These are phyloP conservation scores for Chrysoporthe austroafricana DNA, from an alignment of 2,329 filamentous ascomycete species.

Conservation along the genomic window DNA sequence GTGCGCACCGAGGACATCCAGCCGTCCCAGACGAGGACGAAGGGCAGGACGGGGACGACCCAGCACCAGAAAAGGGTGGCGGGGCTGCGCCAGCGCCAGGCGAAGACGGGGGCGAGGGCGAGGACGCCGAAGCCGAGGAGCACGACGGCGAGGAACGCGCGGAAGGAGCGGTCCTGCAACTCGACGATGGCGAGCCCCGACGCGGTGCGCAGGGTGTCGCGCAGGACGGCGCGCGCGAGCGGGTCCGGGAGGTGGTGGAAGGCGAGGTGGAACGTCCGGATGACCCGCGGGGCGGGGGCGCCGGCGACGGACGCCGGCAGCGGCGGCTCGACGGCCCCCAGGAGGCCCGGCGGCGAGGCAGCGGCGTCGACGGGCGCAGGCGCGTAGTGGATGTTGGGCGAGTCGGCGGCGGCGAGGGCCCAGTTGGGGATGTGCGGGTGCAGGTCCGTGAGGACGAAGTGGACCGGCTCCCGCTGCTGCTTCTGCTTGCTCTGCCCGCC, in stretches of 20 bases:
- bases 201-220: slow-evolving; percentile 65
- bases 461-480: slow-evolving; percentile 39
- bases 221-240: slow-evolving; percentile 62
- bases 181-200: slow-evolving; percentile 75
- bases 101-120: slow-evolving; percentile 55
- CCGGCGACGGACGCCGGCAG: neutral
- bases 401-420: slow-evolving; percentile 55
- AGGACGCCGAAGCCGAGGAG: slow-evolving; percentile 57
- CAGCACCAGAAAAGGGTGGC: slow-evolving; percentile 68
- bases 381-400: slow-evolving; percentile 63
- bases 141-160: slow-evolving; percentile 57
- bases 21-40: slow-evolving; percentile 71
- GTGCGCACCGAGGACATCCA: slow-evolving; percentile 69
- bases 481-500: slow-evolving; percentile 26
- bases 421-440: slow-evolving; percentile 67
- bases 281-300: slow-evolving; percentile 52
- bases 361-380: slow-evolving; percentile 67
- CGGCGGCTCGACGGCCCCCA: slow-evolving; percentile 33
- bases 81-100: slow-evolving; percentile 55
- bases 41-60: slow-evolving; percentile 66
- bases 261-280: slow-evolving; percentile 72
- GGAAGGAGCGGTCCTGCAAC: slow-evolving; percentile 67
- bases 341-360: slow-evolving; percentile 56
- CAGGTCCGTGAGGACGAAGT: slow-evolving; percentile 69
- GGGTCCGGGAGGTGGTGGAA: slow-evolving; percentile 78